phyloP scores from a whole-genome alignment of 257 asterid species.

The Penstemon newberryi region DNA sequence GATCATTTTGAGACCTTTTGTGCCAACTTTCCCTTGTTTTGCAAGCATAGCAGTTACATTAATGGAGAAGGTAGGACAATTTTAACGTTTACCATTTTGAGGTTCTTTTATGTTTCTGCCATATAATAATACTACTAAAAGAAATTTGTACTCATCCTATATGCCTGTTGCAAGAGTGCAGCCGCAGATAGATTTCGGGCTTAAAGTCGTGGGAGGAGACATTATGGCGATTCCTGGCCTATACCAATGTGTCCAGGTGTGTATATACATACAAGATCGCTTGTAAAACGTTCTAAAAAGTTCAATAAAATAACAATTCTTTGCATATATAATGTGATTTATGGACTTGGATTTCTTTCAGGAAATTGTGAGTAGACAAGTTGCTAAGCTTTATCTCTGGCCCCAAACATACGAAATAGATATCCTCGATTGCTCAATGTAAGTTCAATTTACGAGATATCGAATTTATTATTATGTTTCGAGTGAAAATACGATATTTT shows the following conservation, averaged over 20 bases:
- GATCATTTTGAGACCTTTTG: constrained; percentile 55
- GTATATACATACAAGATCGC: not conserved
- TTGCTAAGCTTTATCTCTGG: constrained; percentile 67
- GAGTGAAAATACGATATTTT: not conserved
- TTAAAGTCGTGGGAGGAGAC: constrained; percentile 67
- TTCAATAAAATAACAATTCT: too few species aligned
- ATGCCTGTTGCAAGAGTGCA: constrained; percentile 42
- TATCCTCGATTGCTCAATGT: constrained; percentile 70
- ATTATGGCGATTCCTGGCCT: constrained; percentile 85
- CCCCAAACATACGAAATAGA: constrained; percentile 64
- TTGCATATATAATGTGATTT: not conserved
- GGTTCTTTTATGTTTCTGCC: not conserved
- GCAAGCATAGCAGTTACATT: constrained; percentile 56
- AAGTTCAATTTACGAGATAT: constrained; percentile 36
- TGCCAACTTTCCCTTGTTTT: constrained; percentile 83
- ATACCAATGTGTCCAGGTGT: constrained; percentile 69
- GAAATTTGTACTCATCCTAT: constrained; percentile 1
- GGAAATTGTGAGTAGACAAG: constrained; percentile 58
- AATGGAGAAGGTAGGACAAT: constrained; percentile 64
- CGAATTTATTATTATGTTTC: not conserved
- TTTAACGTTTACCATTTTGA: not conserved
- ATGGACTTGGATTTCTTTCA: constrained; percentile 32
- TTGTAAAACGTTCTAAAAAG: too few species aligned
- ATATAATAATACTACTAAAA: not conserved
- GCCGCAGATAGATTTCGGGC: constrained; percentile 87